Percentiles rank a stretch among this genome's conserved stretches.
These are phyloP conservation scores for Zhuliangozyma blackwelliae DNA, from an alignment of 1,139 yeast genomes.

Conservation along the genomic window DNA sequence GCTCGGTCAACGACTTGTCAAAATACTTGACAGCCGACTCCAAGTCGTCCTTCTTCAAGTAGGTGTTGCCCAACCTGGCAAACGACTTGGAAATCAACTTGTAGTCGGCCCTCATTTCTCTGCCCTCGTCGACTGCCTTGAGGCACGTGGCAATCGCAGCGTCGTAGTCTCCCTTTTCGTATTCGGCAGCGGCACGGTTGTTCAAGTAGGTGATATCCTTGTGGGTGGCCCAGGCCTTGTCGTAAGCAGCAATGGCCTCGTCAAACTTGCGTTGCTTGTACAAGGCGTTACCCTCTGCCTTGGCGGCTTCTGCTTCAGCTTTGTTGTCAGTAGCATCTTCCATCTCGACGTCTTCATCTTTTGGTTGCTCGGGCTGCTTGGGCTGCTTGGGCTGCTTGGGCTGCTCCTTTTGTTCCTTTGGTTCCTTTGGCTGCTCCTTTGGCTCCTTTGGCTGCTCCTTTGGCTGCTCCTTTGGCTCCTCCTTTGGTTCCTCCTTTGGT, in stretches of 20 bases:
- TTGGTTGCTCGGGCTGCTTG: slow-evolving; percentile 12
- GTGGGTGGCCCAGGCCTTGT: slow-evolving; percentile 78
- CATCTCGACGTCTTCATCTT: slow-evolving; percentile 32
- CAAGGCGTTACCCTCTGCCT: slow-evolving; percentile 79
- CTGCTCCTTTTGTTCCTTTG: slow-evolving; percentile 10
- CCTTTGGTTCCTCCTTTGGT: slow-evolving; percentile 30
- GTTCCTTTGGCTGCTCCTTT: not conserved
- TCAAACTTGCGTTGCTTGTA: slow-evolving; percentile 89
- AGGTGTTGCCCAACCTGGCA: slow-evolving; percentile 84
- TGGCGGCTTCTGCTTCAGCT: slow-evolving; percentile 69
- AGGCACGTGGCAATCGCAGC: slow-evolving; percentile 77
- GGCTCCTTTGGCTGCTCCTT: slow-evolving; percentile 1
- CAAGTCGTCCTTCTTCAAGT: slow-evolving; percentile 71
- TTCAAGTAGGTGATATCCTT: slow-evolving; percentile 91
- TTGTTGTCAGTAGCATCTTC: slow-evolving; percentile 25
- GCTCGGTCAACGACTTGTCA: slow-evolving; percentile 93
- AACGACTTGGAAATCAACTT: slow-evolving; percentile 88
- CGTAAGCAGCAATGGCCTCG: slow-evolving; percentile 83
- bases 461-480: slow-evolving; percentile 8
- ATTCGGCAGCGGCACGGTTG: slow-evolving; percentile 97
- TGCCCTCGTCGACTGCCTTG: slow-evolving; percentile 81
- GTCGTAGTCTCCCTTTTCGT: slow-evolving; percentile 89
- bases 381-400: slow-evolving; percentile 13
- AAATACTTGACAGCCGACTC: slow-evolving; percentile 71
- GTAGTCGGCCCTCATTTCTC: slow-evolving; percentile 88